These are phyloP conservation scores for Bipolaris oryzae DNA, from an alignment of 2,329 filamentous ascomycete species.

Conservation along the genomic window DNA sequence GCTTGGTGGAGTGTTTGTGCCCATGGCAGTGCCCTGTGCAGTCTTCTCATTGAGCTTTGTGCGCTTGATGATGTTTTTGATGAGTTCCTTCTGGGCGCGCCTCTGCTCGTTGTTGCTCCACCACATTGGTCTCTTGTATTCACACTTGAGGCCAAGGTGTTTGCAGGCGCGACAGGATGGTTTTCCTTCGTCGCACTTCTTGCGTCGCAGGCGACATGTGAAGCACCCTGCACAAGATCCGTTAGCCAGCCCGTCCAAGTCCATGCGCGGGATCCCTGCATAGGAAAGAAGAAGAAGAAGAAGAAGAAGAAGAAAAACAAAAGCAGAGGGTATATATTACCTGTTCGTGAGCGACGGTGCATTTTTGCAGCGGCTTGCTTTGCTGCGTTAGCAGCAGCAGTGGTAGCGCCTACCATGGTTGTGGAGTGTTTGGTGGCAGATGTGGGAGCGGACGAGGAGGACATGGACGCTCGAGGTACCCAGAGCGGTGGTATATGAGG, in stretches of 20 bases:
- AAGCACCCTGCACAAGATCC: slow-evolving; percentile 63
- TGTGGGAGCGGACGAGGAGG: slow-evolving; percentile 53
- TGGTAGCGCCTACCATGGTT: slow-evolving; percentile 58
- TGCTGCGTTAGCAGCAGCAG: slow-evolving; percentile 56
- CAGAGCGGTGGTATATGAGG: slow-evolving; percentile 47
- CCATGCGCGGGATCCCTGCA: slow-evolving; percentile 48
- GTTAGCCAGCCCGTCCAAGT: slow-evolving; percentile 41
- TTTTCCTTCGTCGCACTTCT: slow-evolving; percentile 73
- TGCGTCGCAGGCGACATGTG: slow-evolving; percentile 69
- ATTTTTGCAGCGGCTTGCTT: slow-evolving; percentile 75
- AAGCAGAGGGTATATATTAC: slow-evolving; percentile 61
- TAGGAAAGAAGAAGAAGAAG: too few species aligned
- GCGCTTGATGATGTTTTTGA: slow-evolving; percentile 97
- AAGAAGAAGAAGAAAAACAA: too few species aligned
- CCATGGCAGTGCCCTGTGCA: slow-evolving; percentile 57
- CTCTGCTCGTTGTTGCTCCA: slow-evolving; percentile 93
- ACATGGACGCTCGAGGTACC: slow-evolving; percentile 56
- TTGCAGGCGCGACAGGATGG: slow-evolving; percentile 68
- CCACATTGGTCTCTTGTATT: slow-evolving; percentile 97
- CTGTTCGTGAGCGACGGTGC: slow-evolving; percentile 93
- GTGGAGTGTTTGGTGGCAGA: slow-evolving; percentile 50
- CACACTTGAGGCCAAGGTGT: slow-evolving; percentile 81
- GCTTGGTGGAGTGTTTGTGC: slow-evolving; percentile 72
- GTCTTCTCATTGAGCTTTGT: slow-evolving; percentile 93
- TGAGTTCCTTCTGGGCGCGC: slow-evolving; percentile 85